phyloP scores from a whole-genome alignment of 768 basidiomycete genomes.

The Russula brevipes region DNA sequence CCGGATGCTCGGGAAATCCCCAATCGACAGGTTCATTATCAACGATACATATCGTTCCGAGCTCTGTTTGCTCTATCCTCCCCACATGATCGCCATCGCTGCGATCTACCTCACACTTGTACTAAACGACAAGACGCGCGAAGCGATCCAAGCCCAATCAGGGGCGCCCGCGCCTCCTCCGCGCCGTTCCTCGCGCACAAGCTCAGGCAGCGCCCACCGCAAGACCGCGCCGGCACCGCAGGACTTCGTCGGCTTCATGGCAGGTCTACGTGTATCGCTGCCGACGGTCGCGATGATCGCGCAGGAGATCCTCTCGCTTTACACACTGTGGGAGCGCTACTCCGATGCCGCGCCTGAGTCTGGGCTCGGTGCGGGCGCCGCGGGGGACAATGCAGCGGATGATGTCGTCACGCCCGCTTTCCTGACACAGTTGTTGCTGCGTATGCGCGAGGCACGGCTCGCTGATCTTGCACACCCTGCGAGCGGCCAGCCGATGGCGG shows the following conservation, averaged over 20 bases:
- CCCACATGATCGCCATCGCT: constrained; percentile 89
- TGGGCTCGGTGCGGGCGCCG: constrained; percentile 19
- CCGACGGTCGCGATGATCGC: constrained; percentile 76
- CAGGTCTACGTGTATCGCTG: constrained; percentile 80
- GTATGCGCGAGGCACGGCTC: constrained; percentile 63
- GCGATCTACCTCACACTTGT: constrained; percentile 86
- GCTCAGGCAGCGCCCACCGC: constrained; percentile 36
- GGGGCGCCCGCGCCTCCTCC: constrained; percentile 35
- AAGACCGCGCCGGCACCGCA: constrained; percentile 32
- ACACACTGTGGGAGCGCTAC: constrained; percentile 84
- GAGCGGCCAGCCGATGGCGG: constrained; percentile 46
- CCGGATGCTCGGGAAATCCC: not conserved
- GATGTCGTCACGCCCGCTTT: constrained; percentile 50
- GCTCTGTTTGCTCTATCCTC: constrained; percentile 89
- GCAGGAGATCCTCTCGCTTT: constrained; percentile 87
- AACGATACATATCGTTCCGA: constrained; percentile 96
- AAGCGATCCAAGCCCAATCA: constrained; percentile 34
- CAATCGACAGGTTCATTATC: constrained; percentile 72
- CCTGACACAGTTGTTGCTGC: constrained; percentile 50
- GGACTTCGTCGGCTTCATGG: constrained; percentile 78
- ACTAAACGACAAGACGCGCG: constrained; percentile 56
- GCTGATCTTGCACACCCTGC: constrained; percentile 50
- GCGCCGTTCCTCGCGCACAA: constrained; percentile 50
- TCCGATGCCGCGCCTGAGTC: constrained; percentile 51
- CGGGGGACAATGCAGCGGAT: constrained; percentile 25